Conservation (phyloP, 139 green algal genomes). For the Trebouxia sp. region DNA sequence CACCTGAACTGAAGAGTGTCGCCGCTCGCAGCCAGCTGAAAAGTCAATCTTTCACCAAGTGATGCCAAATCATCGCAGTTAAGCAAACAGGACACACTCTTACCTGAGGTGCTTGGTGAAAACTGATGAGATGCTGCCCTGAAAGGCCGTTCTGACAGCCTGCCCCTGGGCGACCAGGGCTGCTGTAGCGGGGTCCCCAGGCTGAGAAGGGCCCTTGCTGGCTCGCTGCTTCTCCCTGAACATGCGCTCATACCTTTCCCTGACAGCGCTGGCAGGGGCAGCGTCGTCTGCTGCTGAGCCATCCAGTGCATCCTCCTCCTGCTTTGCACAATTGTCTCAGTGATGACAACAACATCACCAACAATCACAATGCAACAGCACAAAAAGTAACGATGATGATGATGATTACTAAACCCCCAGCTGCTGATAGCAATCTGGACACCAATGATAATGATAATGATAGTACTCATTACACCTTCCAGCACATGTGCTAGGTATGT, state of each 20-base stretch:
- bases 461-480: too few species aligned
- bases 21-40: too few species aligned
- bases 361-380: background rate
- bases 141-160: constrained; percentile 64
- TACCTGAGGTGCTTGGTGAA: constrained; percentile 79
- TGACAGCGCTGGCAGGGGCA: constrained; percentile 29
- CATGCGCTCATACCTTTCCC: constrained; percentile 45
- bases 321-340: background rate
- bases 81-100: background rate
- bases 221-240: constrained; percentile 40
- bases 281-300: constrained; percentile 21
- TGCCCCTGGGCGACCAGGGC: constrained; percentile 34
- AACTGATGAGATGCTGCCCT: constrained; percentile 69
- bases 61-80: too few species aligned
- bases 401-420: too few species aligned
- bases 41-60: too few species aligned
- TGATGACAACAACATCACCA: background rate
- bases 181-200: constrained; percentile 30
- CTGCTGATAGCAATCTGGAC: too few species aligned
- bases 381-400: background rate
- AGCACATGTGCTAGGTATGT: too few species aligned
- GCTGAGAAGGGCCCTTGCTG: background rate
- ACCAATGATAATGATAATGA: too few species aligned
- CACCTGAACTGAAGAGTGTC: too few species aligned
- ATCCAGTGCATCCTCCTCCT: constrained; percentile 37